Conservation (phyloP, 805 yeast genomes). For the Cyberlindnera euphorbiae region DNA sequence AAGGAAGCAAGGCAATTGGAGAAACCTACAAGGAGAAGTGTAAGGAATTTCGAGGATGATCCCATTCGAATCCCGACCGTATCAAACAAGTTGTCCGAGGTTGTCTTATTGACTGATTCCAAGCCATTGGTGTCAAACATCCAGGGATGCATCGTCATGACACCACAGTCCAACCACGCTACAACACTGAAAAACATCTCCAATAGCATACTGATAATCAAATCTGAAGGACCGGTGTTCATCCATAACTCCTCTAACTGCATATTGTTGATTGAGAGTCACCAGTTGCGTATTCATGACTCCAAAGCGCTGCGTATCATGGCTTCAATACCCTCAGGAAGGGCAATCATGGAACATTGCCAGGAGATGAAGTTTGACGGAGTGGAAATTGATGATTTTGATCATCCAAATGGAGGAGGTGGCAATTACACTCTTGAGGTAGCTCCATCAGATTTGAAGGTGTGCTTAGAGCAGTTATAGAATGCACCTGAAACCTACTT, state of each 20-base stretch:
- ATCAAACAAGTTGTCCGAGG: background rate
- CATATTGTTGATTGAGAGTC: constrained; percentile 15
- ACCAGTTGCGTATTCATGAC: constrained; percentile 23
- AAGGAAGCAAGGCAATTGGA: too few relatives aligned
- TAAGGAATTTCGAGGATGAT: too few relatives aligned
- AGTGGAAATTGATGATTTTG: constrained; percentile 20
- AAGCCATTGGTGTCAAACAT: constrained; percentile 8
- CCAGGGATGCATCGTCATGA: constrained; percentile 8
- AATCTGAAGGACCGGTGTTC: constrained; percentile 18
- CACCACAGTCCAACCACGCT: constrained; percentile 5
- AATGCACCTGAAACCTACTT: background rate
- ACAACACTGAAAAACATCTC: constrained; percentile 12
- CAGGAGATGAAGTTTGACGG: constrained; percentile 10
- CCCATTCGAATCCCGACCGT: constrained; percentile 5
- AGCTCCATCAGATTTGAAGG: background rate
- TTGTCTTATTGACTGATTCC: background rate
- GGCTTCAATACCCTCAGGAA: constrained; percentile 6
- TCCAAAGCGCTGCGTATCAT: constrained; percentile 5
- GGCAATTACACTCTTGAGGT: constrained; percentile 6
- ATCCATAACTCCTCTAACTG: constrained; percentile 10
- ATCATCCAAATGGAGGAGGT: constrained; percentile 21
- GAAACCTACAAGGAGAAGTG: too few relatives aligned
- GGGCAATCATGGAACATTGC: constrained; percentile 22
- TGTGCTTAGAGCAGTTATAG: background rate
- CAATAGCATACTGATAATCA: constrained; percentile 11